A percentile compares a stretch with the other conserved stretches of the same genome.
Evolutionary conservation across 2,329 filamentous ascomycete genomes (phyloP).

Genomic region (Cladophialophora immunda): DNA sequence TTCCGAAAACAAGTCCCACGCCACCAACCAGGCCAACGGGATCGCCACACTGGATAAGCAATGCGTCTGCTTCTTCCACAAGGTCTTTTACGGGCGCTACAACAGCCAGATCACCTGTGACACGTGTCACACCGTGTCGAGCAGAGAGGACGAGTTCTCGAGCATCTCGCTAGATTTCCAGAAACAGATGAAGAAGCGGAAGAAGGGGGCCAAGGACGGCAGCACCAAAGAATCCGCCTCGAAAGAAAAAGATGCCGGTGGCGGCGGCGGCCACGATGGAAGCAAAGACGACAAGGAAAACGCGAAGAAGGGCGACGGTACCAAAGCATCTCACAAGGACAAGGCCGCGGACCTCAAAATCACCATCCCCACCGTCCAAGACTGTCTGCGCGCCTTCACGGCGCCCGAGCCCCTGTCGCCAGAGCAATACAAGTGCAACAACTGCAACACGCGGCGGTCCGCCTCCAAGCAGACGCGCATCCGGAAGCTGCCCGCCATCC

Average conservation of each 20-base stretch:
- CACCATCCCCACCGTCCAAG: constrained; percentile 66
- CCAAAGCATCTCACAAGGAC: constrained; percentile 1
- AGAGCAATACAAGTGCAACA: constrained; percentile 81
- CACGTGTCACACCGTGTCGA: constrained; percentile 82
- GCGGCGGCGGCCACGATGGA: constrained; percentile 1
- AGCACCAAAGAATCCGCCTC: constrained; percentile 6
- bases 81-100: constrained; percentile 91
- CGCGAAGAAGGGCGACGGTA: background rate
- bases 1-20: constrained; percentile 52
- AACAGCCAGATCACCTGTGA: constrained; percentile 91
- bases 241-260: constrained; percentile 13
- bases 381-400: constrained; percentile 88
- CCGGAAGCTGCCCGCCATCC: constrained; percentile 83
- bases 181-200: constrained; percentile 65
- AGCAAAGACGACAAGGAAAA: constrained; percentile 14
- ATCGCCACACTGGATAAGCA: constrained; percentile 39
- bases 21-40: constrained; percentile 43
- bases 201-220: constrained; percentile 35
- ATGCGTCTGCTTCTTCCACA: constrained; percentile 92
- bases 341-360: constrained; percentile 43
- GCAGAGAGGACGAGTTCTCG: constrained; percentile 86
- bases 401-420: constrained; percentile 76
- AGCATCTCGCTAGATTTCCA: constrained; percentile 91
- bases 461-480: constrained; percentile 86
- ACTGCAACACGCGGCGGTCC: constrained; percentile 75